These are phyloP conservation scores for Sordariomycetes sp. DNA, from an alignment of 2,329 filamentous ascomycete species.

Conservation along the genomic window DNA sequence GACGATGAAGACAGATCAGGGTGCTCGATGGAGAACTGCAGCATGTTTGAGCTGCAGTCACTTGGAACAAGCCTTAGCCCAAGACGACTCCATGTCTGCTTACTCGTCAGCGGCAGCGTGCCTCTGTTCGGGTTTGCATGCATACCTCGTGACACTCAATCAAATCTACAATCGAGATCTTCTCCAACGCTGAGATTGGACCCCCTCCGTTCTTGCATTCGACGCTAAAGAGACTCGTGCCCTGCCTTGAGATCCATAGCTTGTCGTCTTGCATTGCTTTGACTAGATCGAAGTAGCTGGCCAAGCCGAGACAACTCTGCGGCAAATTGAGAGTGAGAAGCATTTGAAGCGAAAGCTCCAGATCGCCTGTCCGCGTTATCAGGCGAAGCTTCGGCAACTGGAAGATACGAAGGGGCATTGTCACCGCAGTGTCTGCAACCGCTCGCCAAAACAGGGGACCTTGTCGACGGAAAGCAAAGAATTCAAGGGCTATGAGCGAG, in stretches of 20 bases:
- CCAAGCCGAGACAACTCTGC: slow-evolving; percentile 2
- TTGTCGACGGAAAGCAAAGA: too few relatives aligned
- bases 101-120: not conserved
- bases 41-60: slow-evolving; percentile 5
- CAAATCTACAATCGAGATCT: slow-evolving; percentile 7
- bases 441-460: not conserved
- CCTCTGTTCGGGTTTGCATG: not conserved
- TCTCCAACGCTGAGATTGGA: slow-evolving; percentile 12
- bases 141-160: slow-evolving; percentile 16
- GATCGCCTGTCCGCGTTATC: too few relatives aligned
- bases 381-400: not conserved
- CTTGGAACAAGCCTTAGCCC: slow-evolving; percentile 15
- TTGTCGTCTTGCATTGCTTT: slow-evolving; percentile 10
- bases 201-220: too few relatives aligned
- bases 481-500: too few relatives aligned
- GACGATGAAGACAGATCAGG: slow-evolving; percentile 20
- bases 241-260: slow-evolving; percentile 22
- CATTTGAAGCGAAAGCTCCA: slow-evolving; percentile 14
- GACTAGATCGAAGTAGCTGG: slow-evolving; percentile 13
- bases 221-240: slow-evolving; percentile 18
- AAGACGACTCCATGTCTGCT: slow-evolving; percentile 20
- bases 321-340: slow-evolving; percentile 17
- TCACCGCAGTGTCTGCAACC: not conserved
- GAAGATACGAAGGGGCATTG: not conserved
- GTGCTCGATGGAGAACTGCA: slow-evolving; percentile 26